A percentile compares a stretch with the other conserved stretches of the same genome.
These are phyloP conservation scores for Solanum hybrid DNA, from an alignment of 305 asterid genomes.

Conservation along the genomic window DNA sequence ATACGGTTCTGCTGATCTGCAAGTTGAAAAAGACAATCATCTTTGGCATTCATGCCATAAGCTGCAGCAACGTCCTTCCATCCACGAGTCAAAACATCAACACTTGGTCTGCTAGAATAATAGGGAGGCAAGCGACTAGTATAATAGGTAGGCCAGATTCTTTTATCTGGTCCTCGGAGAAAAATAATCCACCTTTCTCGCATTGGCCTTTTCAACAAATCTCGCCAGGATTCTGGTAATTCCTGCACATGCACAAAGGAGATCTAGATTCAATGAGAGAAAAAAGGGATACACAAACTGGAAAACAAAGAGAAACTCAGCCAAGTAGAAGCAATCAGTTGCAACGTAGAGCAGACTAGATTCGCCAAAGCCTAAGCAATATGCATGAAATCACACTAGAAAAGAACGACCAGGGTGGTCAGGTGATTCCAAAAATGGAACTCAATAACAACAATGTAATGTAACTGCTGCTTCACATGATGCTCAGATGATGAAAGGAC, in stretches of 20 bases:
- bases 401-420: not conserved
- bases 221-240: constrained; percentile 6
- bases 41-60: constrained; percentile 3
- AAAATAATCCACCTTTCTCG: not conserved
- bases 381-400: not conserved
- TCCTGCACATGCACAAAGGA: constrained; percentile 7
- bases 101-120: not conserved
- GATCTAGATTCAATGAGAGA: not conserved
- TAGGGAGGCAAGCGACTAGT: not conserved
- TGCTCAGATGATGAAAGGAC: not conserved
- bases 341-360: not conserved
- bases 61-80: constrained; percentile 1
- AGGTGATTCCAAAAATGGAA: not conserved
- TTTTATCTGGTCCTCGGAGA: constrained; percentile 2
- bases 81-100: not conserved
- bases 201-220: not conserved
- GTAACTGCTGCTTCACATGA: not conserved
- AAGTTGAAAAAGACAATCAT: constrained; percentile 2
- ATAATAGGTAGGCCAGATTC: constrained; percentile 13
- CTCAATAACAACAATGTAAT: not conserved
- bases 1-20: not conserved
- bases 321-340: not conserved
- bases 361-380: not conserved
- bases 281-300: not conserved
- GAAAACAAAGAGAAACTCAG: not conserved